Conservation (phyloP, 75 land plant genomes). For the Ceratopteris richardii region DNA sequence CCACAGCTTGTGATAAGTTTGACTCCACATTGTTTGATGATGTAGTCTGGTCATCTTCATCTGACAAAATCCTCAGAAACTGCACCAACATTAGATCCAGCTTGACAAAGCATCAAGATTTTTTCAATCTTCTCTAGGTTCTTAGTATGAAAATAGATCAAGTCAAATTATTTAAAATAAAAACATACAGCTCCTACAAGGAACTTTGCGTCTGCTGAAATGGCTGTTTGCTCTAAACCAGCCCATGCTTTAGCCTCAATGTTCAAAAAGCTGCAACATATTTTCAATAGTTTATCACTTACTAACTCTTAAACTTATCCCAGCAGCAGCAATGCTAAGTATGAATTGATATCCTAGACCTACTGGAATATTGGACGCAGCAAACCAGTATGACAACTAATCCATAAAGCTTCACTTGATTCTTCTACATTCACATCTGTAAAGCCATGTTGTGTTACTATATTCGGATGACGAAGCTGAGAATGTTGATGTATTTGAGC, state of each 20-base stretch:
- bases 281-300: background rate
- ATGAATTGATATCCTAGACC: background rate
- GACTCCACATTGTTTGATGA: conserved; percentile 31
- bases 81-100: conserved; percentile 14
- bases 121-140: background rate
- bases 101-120: too few relatives aligned
- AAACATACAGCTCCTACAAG: conserved; percentile 76
- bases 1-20: conserved; percentile 67
- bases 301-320: background rate
- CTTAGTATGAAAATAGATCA: background rate
- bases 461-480: conserved; percentile 10
- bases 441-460: conserved; percentile 1
- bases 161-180: background rate
- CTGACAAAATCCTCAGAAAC: conserved; percentile 75
- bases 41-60: conserved; percentile 39
- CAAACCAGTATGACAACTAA: conserved; percentile 41
- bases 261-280: conserved; percentile 44
- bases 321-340: background rate
- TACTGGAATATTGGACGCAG: conserved; percentile 88
- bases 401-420: conserved; percentile 51
- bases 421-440: conserved; percentile 15
- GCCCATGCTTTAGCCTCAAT: conserved; percentile 76
- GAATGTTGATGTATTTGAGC: conserved; percentile 70
- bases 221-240: conserved; percentile 87
- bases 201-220: conserved; percentile 45